Evolutionary conservation across 2,329 filamentous ascomycete genomes (phyloP).

Genomic region (Gaeumannomyces tritici): DNA sequence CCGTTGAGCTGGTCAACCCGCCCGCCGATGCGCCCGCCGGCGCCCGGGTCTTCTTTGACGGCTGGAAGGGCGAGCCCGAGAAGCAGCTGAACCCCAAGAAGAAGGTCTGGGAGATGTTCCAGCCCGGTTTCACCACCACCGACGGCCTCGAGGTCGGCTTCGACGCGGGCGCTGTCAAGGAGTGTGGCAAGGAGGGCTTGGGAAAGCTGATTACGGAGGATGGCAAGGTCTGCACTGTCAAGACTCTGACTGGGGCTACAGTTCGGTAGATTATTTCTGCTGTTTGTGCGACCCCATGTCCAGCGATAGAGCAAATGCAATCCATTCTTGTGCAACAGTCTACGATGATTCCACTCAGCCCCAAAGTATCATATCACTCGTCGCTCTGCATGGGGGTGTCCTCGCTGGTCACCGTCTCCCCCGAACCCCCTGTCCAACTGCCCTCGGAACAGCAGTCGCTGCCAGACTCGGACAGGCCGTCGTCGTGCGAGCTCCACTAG

Average conservation of each 20-base stretch:
- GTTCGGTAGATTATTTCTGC: slow-evolving; percentile 54
- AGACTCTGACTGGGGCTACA: slow-evolving; percentile 67
- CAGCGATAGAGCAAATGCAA: too few relatives aligned
- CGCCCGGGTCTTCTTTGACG: slow-evolving; percentile 86
- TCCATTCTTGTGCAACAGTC: too few relatives aligned
- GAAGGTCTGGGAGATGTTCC: slow-evolving; percentile 96
- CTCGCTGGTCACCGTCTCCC: background rate
- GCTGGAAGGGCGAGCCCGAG: slow-evolving; percentile 90
- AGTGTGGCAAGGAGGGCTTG: slow-evolving; percentile 60
- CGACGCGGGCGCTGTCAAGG: slow-evolving; percentile 67
- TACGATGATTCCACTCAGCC: too few relatives aligned
- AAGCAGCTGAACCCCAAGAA: slow-evolving; percentile 96
- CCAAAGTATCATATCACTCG: background rate
- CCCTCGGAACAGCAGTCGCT: background rate
- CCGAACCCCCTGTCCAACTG: background rate
- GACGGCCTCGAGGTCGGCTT: slow-evolving; percentile 75
- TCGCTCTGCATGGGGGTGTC: background rate
- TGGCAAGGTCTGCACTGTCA: slow-evolving; percentile 75
- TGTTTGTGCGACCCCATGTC: too few relatives aligned
- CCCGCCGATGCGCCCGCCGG: slow-evolving; percentile 72
- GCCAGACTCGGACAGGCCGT: background rate
- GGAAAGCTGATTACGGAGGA: slow-evolving; percentile 65
- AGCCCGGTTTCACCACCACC: slow-evolving; percentile 91
- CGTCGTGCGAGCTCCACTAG: background rate
- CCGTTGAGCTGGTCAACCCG: slow-evolving; percentile 84